Conservation (phyloP, 352 stramenopile species). For the Phytophthora litchii region DNA sequence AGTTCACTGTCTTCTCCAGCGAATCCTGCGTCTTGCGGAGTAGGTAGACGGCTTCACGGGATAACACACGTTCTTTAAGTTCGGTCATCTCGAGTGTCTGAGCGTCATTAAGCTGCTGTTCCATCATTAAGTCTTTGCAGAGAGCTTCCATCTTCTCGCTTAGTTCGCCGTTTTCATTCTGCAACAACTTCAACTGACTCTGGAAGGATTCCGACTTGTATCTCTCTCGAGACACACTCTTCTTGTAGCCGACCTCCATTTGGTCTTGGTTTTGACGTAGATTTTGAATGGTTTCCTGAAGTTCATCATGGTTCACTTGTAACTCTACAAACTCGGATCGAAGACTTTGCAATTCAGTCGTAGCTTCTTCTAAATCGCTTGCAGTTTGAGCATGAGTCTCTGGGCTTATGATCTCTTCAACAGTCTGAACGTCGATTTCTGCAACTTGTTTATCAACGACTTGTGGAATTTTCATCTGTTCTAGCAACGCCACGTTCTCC, state of each 20-base stretch:
- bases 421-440: conserved; percentile 7
- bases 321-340: conserved; percentile 39
- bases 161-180: conserved; percentile 71
- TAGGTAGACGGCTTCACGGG: conserved; percentile 54
- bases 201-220: conserved; percentile 85
- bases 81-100: conserved; percentile 53
- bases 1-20: conserved; percentile 68
- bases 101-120: conserved; percentile 44
- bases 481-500: conserved; percentile 32
- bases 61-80: conserved; percentile 52
- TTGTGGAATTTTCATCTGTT: conserved; percentile 4
- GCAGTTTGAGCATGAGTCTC: conserved; percentile 15
- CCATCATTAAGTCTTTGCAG: conserved; percentile 42
- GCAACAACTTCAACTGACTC: conserved; percentile 63
- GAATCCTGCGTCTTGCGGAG: conserved; percentile 67
- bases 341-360: conserved; percentile 17
- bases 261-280: conserved; percentile 30
- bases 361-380: conserved; percentile 17
- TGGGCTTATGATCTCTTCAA: conserved; percentile 18
- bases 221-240: conserved; percentile 58
- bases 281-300: conserved; percentile 42
- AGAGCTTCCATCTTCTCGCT: conserved; percentile 44
- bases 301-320: conserved; percentile 29
- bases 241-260: conserved; percentile 53
- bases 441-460: neutral